Evolutionary conservation across 768 basidiomycete species (phyloP).

Genomic region (Suillus brevipes): DNA sequence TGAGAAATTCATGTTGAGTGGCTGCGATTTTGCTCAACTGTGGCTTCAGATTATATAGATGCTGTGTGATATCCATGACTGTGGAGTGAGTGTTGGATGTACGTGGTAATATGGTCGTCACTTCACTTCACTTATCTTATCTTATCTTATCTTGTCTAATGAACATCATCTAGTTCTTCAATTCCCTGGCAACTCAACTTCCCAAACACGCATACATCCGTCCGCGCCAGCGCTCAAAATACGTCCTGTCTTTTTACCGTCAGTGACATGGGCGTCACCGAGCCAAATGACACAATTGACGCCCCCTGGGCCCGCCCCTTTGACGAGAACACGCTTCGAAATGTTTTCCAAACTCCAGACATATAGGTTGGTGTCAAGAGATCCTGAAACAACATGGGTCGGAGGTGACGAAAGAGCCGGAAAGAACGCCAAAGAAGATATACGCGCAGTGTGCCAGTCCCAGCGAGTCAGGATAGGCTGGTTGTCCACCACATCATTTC

Average conservation of each 20-base stretch:
- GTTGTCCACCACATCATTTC: neutral
- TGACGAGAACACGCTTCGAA: constrained; percentile 72
- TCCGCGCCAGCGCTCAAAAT: constrained; percentile 80
- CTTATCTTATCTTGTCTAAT: constrained; percentile 1
- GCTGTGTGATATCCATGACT: constrained; percentile 12
- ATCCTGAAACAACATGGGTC: constrained; percentile 79
- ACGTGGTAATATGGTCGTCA: neutral
- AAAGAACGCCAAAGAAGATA: constrained; percentile 58
- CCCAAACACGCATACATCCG: constrained; percentile 75
- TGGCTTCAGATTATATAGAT: constrained; percentile 38
- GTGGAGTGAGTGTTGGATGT: too few relatives aligned
- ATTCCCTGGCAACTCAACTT: constrained; percentile 37
- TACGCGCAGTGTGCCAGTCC: constrained; percentile 83
- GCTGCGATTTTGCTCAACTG: constrained; percentile 49
- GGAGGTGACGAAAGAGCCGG: constrained; percentile 61
- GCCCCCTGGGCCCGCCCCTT: constrained; percentile 85
- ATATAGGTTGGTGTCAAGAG: constrained; percentile 92
- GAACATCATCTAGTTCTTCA: neutral
- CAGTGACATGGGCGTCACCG: constrained; percentile 26
- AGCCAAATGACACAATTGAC: constrained; percentile 83
- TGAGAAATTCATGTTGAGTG: constrained; percentile 59
- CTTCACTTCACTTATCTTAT: neutral
- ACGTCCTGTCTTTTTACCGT: constrained; percentile 44
- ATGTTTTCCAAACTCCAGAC: constrained; percentile 71
- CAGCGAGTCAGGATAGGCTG: constrained; percentile 70